These are phyloP conservation scores for Fraxinus greggii DNA, from an alignment of 305 asterid genomes.

Conservation along the genomic window DNA sequence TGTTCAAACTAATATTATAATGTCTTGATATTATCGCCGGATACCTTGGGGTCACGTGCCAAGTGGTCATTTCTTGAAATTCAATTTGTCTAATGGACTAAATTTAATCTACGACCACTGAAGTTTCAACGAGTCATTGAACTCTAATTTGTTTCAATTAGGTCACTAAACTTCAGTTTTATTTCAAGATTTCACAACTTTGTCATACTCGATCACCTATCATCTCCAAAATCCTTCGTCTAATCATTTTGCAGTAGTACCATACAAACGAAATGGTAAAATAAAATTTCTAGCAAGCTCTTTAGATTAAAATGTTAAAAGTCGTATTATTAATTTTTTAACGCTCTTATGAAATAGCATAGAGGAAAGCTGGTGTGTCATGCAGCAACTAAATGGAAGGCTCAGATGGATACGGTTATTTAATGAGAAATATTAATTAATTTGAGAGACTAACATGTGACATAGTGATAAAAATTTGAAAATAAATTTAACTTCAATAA, in stretches of 20 bases:
- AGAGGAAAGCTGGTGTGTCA: background rate
- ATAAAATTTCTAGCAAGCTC: background rate
- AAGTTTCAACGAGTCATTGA: background rate
- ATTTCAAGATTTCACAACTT: background rate
- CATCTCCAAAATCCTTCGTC: background rate
- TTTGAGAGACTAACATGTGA: background rate
- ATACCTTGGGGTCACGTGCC: conserved; percentile 44
- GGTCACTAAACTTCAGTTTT: background rate
- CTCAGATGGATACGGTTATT: background rate
- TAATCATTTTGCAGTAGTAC: background rate
- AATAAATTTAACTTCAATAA: too few species aligned
- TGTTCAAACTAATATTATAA: background rate
- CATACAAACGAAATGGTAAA: background rate
- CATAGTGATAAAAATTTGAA: background rate
- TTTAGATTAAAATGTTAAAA: background rate
- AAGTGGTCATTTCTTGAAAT: conserved; percentile 26
- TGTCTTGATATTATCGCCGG: conserved; percentile 21
- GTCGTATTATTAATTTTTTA: too few species aligned
- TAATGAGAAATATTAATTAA: background rate
- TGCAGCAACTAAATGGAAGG: background rate
- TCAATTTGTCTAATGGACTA: background rate
- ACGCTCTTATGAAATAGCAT: background rate
- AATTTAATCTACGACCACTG: background rate
- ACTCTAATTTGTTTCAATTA: background rate
- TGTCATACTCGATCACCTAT: background rate